Base-by-base conservation (phyloP, 2,329 filamentous ascomycete species). In the Pseudogymnoascus sp. region DNA sequence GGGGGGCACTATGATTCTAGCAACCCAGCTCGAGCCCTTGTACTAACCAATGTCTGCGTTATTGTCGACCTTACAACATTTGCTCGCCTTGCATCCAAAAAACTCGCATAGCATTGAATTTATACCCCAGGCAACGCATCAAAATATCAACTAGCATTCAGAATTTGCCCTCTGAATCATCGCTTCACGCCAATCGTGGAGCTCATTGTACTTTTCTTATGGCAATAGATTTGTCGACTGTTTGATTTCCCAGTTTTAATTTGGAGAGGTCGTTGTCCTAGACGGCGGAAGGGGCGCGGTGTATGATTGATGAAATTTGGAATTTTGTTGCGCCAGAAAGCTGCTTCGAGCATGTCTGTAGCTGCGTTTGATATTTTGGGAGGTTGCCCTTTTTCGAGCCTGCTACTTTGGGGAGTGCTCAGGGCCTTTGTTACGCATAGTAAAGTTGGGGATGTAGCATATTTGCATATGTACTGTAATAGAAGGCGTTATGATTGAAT, bases 1-100 rank as follows among this genome's bases (percentile, higher is more conserved):
- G 89, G 89, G 78, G 79, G 16, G 77, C 71, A 59, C 62, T 59
- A 38, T 65, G 43, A 62, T 9, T 33, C 4, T 62, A 55, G 49
- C 49, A 18, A 14, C 28, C 49, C 49, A 55, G 49, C 28, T 55
- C 28, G 8, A 55, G 49, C n/a, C 14, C 49, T 33, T 55, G 49
- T 55, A 55, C 49, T 33, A 55, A 55, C 49, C 49, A 55, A 55
- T 55, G 49, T 55, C 21, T 55, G n/a, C 49, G 49, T 7, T 55
- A 55, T 33, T 55, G 4, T 55, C 49, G 49, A 55, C n/a, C 9
- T 55, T 6, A 21, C 16, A 55, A 18, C 49, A 55, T 55, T 55
- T 55, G 49, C 49, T 55, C 49, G 49, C 49, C 49, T 21, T 55
- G 49, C 49, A 55, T 55, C 35, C 9, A 55, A 55, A 33, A 55